These are phyloP conservation scores for Porcisia deanei DNA, from an alignment of 208 protist genomes.

Conservation along the genomic window DNA sequence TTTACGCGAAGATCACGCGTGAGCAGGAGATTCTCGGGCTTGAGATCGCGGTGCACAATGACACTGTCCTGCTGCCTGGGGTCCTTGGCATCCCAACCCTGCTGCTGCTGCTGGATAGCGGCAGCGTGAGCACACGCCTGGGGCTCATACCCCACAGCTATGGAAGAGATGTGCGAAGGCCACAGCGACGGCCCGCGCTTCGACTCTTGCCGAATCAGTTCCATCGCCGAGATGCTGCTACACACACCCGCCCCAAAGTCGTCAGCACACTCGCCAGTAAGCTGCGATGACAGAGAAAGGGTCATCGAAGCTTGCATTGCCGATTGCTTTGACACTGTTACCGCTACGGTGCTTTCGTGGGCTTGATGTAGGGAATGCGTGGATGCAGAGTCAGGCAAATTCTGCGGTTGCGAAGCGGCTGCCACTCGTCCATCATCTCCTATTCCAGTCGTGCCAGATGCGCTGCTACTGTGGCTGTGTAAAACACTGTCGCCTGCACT, in stretches of 20 bases:
- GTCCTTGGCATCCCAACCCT: background rate
- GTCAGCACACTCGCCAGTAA: background rate
- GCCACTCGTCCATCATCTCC: background rate
- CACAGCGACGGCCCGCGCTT: background rate
- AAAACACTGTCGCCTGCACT: background rate
- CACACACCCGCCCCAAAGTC: background rate
- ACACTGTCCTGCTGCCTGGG: slow-evolving; percentile 37
- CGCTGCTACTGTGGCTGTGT: background rate
- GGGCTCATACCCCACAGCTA: background rate
- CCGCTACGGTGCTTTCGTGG: background rate
- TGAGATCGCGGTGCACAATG: slow-evolving; percentile 85
- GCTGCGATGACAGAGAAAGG: background rate
- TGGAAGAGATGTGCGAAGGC: background rate
- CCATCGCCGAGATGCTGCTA: background rate
- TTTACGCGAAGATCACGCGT: slow-evolving; percentile 74
- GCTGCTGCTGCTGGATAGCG: slow-evolving; percentile 9
- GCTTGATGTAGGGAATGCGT: too few relatives aligned
- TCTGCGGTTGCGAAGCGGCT: background rate
- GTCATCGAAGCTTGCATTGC: background rate
- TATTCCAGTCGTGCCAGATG: background rate
- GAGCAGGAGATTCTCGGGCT: slow-evolving; percentile 87
- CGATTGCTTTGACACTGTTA: background rate
- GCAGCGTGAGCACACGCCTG: background rate
- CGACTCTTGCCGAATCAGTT: background rate
- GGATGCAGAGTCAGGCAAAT: background rate